Conservation (phyloP, 2,329 filamentous ascomycete species). For the Polytolypa hystricis region DNA sequence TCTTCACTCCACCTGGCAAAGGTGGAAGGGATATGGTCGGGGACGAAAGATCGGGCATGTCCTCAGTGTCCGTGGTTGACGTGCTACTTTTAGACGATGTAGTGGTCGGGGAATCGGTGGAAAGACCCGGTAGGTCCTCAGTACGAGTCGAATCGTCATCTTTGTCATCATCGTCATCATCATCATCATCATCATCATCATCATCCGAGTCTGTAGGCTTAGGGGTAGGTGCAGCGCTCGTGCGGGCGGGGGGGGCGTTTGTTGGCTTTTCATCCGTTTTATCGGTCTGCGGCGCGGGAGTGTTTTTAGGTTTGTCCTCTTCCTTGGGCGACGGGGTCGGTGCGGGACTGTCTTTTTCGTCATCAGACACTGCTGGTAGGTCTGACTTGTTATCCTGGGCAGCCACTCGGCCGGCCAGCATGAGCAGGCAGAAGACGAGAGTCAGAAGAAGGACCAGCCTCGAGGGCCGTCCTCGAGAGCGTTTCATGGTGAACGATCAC, state of each 20-base stretch:
- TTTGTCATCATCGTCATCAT: background rate
- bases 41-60: background rate
- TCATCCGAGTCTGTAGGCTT: background rate
- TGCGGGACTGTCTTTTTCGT: background rate
- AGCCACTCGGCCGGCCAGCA: conserved; percentile 13
- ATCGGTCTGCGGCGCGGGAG: background rate
- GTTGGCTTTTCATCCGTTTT: background rate
- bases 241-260: background rate
- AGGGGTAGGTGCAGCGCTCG: background rate
- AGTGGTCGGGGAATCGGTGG: background rate
- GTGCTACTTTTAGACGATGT: too few species aligned
- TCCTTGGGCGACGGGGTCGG: background rate
- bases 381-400: conserved; percentile 12
- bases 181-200: background rate
- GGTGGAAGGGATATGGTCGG: conserved; percentile 34
- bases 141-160: background rate
- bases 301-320: background rate
- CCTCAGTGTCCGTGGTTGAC: background rate
- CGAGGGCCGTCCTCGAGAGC: conserved; percentile 2
- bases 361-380: conserved; percentile 11
- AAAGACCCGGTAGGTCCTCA: background rate
- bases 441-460: conserved; percentile 12
- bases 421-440: conserved; percentile 11
- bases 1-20: conserved; percentile 47
- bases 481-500: conserved; percentile 9